phyloP scores from a whole-genome alignment of 352 stramenopile species.

The Pythium plurisporium region DNA sequence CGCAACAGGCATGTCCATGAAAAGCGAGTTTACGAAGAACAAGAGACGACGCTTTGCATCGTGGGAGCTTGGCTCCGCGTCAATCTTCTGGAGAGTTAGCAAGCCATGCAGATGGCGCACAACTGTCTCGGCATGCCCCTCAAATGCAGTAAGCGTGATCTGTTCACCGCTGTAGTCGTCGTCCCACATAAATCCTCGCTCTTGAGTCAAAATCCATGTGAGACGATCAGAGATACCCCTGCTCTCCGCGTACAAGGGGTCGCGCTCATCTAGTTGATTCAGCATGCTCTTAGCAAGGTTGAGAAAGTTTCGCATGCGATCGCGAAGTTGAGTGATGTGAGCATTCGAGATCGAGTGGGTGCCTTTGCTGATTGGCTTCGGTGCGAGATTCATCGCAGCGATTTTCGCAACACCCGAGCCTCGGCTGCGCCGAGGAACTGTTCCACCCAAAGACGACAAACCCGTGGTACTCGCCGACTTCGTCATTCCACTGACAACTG shows the following conservation, averaged over 20 bases:
- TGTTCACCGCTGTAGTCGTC: constrained; percentile 96
- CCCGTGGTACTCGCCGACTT: constrained; percentile 88
- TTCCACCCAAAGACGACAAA: constrained; percentile 66
- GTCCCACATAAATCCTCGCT: constrained; percentile 98
- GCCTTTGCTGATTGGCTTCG: constrained; percentile 60
- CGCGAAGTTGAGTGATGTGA: constrained; percentile 90
- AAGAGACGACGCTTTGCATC: constrained; percentile 94
- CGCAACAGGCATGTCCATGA: constrained; percentile 99
- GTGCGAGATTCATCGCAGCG: constrained; percentile 69
- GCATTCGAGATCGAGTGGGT: constrained; percentile 73
- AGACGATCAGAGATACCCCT: constrained; percentile 93
- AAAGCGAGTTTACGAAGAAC: constrained; percentile 99
- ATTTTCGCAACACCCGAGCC: constrained; percentile 79
- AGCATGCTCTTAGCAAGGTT: constrained; percentile 90
- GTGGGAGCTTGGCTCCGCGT: constrained; percentile 95
- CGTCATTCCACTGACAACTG: constrained; percentile 47
- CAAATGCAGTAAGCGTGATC: constrained; percentile 85
- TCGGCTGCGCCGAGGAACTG: constrained; percentile 71
- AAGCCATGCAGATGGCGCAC: constrained; percentile 92
- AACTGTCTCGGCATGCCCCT: constrained; percentile 74
- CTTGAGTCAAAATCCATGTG: constrained; percentile 95
- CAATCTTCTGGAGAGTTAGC: constrained; percentile 94
- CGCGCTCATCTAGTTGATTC: constrained; percentile 65
- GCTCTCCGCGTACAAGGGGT: constrained; percentile 79
- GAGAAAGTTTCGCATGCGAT: constrained; percentile 93